phyloP scores from a whole-genome alignment of 2,329 filamentous ascomycete genomes.

The Neobulgaria alba region DNA sequence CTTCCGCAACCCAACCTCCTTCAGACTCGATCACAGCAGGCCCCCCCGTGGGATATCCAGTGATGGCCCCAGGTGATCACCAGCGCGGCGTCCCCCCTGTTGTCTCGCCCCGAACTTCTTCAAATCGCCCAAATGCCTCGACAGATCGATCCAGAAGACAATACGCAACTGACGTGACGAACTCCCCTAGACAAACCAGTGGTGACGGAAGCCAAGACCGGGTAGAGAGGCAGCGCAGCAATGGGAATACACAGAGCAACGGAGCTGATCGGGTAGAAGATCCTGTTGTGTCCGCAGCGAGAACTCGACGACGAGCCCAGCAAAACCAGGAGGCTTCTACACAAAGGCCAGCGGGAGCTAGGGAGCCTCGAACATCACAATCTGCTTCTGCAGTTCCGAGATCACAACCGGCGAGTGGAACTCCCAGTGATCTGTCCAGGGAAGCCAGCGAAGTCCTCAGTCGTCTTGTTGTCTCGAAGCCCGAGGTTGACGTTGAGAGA shows the following conservation, averaged over 20 bases:
- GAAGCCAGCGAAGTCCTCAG: conserved; percentile 76
- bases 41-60: conserved; percentile 28
- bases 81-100: conserved; percentile 58
- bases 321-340: conserved; percentile 37
- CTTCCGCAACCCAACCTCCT: conserved; percentile 26
- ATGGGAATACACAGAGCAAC: conserved; percentile 34
- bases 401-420: conserved; percentile 35
- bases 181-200: conserved; percentile 17
- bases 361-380: conserved; percentile 31
- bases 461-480: conserved; percentile 67
- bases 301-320: conserved; percentile 38
- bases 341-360: conserved; percentile 32
- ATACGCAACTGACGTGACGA: conserved; percentile 18
- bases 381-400: conserved; percentile 27
- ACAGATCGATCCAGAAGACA: conserved; percentile 21
- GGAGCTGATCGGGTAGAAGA: conserved; percentile 25
- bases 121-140: conserved; percentile 42
- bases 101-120: conserved; percentile 75
- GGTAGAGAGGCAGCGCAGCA: conserved; percentile 28
- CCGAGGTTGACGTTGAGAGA: conserved; percentile 62
- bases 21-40: conserved; percentile 30
- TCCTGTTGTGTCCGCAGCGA: conserved; percentile 29
- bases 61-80: conserved; percentile 36
- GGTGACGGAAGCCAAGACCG: conserved; percentile 21
- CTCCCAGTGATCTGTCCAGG: conserved; percentile 52